Evolutionary conservation across 1,284 basidiomycete species (phyloP).

Genomic region (Puccinia brachypodii): DNA sequence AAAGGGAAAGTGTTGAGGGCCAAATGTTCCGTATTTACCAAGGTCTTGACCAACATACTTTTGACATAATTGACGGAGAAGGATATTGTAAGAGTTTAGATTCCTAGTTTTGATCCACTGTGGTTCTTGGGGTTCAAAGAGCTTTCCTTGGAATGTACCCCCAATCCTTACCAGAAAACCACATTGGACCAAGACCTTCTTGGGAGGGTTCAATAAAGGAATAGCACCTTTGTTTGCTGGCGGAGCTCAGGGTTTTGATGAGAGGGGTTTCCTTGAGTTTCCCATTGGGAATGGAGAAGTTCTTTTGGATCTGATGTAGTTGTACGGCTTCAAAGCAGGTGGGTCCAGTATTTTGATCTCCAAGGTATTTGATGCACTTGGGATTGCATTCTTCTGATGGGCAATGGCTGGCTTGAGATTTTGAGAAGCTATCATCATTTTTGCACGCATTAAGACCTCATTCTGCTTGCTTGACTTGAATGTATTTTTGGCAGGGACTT

Average conservation of each 20-base stretch:
- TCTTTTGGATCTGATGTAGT: not conserved
- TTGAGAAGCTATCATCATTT: not conserved
- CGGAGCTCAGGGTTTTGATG: not conserved
- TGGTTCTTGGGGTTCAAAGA: not conserved
- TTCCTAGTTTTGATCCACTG: not conserved
- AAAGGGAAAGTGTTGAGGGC: not conserved
- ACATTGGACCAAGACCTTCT: not conserved
- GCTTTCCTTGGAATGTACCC: not conserved
- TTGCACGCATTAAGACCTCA: not conserved
- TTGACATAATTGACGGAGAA: not conserved
- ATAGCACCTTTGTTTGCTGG: not conserved
- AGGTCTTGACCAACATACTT: not conserved
- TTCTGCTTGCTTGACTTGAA: not conserved
- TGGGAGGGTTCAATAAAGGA: not conserved
- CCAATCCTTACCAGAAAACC: not conserved
- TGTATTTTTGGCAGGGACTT: too few species aligned
- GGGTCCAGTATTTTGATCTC: not conserved
- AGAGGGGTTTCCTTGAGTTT: not conserved
- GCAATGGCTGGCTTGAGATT: not conserved
- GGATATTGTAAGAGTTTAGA: not conserved
- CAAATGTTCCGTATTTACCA: not conserved
- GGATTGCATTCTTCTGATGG: too few species aligned
- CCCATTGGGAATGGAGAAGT: not conserved
- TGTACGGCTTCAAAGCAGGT: not conserved
- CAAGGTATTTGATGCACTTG: not conserved